Conservation (phyloP, 805 yeast genomes). For the Starmerella cellae region DNA sequence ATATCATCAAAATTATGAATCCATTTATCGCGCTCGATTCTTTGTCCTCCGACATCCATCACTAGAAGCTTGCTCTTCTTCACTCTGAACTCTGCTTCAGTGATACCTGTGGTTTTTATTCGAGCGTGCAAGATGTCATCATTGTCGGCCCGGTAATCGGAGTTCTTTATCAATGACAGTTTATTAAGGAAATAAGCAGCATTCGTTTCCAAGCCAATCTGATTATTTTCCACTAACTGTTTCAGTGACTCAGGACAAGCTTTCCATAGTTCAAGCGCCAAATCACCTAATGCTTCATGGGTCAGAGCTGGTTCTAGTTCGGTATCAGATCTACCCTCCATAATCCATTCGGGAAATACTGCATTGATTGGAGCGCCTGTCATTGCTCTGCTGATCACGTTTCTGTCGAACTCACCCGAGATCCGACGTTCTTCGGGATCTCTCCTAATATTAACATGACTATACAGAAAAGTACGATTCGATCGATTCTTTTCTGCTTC, state of each 20-base stretch:
- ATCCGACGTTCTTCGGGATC: not conserved
- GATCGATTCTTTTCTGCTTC: constrained; percentile 33
- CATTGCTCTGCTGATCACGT: constrained; percentile 7
- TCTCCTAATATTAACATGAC: constrained; percentile 2
- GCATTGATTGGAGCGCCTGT: not conserved
- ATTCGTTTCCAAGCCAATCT: constrained; percentile 74
- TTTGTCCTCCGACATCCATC: constrained; percentile 93
- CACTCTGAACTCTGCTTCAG: constrained; percentile 68
- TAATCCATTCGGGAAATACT: not conserved
- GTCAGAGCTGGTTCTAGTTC: not conserved
- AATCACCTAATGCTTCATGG: constrained; percentile 40
- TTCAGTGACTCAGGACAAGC: constrained; percentile 31
- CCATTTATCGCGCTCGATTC: constrained; percentile 95
- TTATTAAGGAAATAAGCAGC: constrained; percentile 71
- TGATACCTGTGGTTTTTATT: constrained; percentile 89
- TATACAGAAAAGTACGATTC: constrained; percentile 44
- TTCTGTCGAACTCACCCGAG: constrained; percentile 40
- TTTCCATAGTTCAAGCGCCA: constrained; percentile 58
- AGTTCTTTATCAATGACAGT: constrained; percentile 49
- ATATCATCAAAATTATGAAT: constrained; percentile 89
- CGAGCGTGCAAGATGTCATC: constrained; percentile 80
- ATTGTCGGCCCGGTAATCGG: constrained; percentile 57
- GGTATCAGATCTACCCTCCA: not conserved
- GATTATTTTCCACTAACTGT: constrained; percentile 39
- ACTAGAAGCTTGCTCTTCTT: constrained; percentile 54